Conservation (phyloP, 1,284 basidiomycete genomes). For the Inonotus obliquus region DNA sequence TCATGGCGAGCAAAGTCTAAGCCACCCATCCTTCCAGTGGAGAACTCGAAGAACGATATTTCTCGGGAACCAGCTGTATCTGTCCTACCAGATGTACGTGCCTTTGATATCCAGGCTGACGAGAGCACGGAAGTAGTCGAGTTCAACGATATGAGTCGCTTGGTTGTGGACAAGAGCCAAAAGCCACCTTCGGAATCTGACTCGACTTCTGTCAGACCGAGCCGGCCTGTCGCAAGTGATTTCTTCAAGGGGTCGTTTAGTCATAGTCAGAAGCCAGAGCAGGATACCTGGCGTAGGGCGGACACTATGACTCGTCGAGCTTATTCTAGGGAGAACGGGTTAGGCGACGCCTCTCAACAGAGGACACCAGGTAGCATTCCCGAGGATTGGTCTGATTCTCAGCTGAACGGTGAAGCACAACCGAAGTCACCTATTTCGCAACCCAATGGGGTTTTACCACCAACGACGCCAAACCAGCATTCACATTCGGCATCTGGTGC, state of each 20-base stretch:
- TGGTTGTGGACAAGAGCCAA: conserved; percentile 41
- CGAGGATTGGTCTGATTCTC: not conserved
- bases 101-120: conserved; percentile 31
- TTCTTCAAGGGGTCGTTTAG: conserved; percentile 50
- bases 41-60: conserved; percentile 21
- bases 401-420: not conserved
- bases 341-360: not conserved
- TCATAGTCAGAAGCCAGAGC: conserved; percentile 1
- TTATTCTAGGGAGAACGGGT: not conserved
- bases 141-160: conserved; percentile 68
- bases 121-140: conserved; percentile 73
- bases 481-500: conserved; percentile 12
- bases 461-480: not conserved
- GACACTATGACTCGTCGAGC: not conserved
- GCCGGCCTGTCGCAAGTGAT: conserved; percentile 52
- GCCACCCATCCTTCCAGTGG: conserved; percentile 29
- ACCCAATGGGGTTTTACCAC: not conserved
- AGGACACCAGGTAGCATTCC: not conserved
- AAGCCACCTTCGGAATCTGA: not conserved
- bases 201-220: not conserved
- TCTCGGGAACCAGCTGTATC: not conserved
- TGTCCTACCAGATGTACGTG: conserved; percentile 8
- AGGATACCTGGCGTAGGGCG: conserved; percentile 7
- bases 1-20: conserved; percentile 60
- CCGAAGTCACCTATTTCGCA: not conserved